These are phyloP conservation scores for Xerocomus alliaceus DNA, from an alignment of 1,284 basidiomycete species.

Conservation along the genomic window DNA sequence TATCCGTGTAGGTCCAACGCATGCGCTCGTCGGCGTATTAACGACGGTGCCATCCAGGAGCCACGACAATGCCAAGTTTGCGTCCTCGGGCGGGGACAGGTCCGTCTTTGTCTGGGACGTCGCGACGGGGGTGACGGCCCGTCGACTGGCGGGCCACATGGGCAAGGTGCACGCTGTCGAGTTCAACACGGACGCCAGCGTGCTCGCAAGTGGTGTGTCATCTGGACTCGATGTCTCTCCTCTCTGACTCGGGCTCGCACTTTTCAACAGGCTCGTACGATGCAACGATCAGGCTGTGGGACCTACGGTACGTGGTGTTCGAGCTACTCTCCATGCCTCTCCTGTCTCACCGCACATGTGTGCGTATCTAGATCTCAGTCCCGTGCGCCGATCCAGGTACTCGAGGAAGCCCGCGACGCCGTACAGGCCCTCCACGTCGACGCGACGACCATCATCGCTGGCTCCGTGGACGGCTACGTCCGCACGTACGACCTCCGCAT, in stretches of 20 bases:
- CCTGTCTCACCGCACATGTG: not conserved
- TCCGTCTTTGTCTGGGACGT: slow-evolving; percentile 97
- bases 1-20: slow-evolving; percentile 80
- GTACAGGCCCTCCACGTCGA: slow-evolving; percentile 81
- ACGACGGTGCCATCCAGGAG: slow-evolving; percentile 58
- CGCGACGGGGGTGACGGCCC: slow-evolving; percentile 79
- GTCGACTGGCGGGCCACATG: slow-evolving; percentile 86
- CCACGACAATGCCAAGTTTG: slow-evolving; percentile 93
- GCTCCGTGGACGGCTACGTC: slow-evolving; percentile 90
- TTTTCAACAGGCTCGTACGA: slow-evolving; percentile 85
- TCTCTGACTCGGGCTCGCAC: not conserved
- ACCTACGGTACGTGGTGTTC: slow-evolving; percentile 71
- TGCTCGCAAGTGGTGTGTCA: slow-evolving; percentile 79
- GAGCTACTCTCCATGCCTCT: not conserved
- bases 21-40: no score
- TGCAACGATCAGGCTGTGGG: slow-evolving; percentile 88
- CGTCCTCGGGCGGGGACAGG: slow-evolving; percentile 92
- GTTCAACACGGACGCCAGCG: slow-evolving; percentile 86
- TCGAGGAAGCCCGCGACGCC: slow-evolving; percentile 90
- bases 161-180: slow-evolving; percentile 90
- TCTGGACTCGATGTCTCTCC: not conserved
- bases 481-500: slow-evolving; percentile 93
- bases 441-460: slow-evolving; percentile 73
- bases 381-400: slow-evolving; percentile 85
- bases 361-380: slow-evolving; percentile 68